Base-by-base conservation (phyloP, 768 basidiomycete species). In the Russula ochroleuca region DNA sequence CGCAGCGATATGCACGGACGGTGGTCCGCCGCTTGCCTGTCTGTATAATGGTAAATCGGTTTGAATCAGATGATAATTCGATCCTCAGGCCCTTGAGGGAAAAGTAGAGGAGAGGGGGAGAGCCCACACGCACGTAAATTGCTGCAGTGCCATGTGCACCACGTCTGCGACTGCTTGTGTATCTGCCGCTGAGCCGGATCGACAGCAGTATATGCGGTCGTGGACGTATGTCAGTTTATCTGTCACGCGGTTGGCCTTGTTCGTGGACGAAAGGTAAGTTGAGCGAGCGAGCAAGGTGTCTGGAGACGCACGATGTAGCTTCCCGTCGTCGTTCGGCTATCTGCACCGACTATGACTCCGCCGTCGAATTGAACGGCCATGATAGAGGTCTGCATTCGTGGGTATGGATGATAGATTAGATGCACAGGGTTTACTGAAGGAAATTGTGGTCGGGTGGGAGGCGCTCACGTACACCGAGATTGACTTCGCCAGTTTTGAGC, bases 141-240 rank as follows among this genome's bases (percentile, higher is more conserved):
- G 77, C 73, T 94, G 93, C 37, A 92, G 82, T 66, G 86, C 78
- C 73, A 88, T 86, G 72, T 94, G 91, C 13, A 96, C 91, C 14
- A 85, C 79, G 73, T 99, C 97, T 59, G 97, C 96, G 35, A 99
- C 81, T 55, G 95, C 94, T 75, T 97, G 97, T 3, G 97, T 99
- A 74, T 99, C 96, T 25, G 96, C 96, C 51, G 96, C 92, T 69
- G 94, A 97, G 55, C 97, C 97, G 48, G 94, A 97, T 64, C 97
- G 90, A 83, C 97, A 99, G 75, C 97, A 99, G 76, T 98, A 99
- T 75, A 98, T 92, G 69, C 94, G 92, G 77, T 99, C 97, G 75
- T 98, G 94, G 69, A 99, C 82, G 73, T 92, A 85, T 2, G 95
- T 97, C 65, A 98, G 83, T 78, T 99, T 99, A 82, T 99, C 96